Evolutionary conservation across 208 protist genomes (phyloP), one percentile per base, ranked within the genome.

Genomic region (Trypanosoma conorhini): DNA sequence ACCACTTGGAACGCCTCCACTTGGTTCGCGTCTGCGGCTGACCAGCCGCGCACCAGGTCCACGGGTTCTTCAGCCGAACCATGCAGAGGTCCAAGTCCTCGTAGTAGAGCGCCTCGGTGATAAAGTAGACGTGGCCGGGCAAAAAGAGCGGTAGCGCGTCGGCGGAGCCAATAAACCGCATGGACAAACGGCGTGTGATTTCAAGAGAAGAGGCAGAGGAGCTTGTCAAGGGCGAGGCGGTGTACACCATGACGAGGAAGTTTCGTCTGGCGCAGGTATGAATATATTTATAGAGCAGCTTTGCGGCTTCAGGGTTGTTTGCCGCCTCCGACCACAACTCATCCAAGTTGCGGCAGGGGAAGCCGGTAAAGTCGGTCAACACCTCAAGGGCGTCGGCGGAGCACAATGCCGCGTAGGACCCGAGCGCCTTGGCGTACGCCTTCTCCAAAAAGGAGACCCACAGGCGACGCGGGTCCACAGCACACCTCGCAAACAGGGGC

Each of bases 391-490:
- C 70, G 63, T 82, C 79, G 30, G 85, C 90, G 9, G 66, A 82
- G 42, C 77, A 77, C 66, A 96, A 87, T 30, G 85, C 77, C 63
- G 80, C 74, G 69, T 96, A 94, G 19, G 84, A 91, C 35, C 91
- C 89, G 48, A 88, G 80, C 5, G 76, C 67, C 79, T 96, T 96
- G 13, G 89, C 89, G 78, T 96, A 95, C 51, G 85, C 91, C 71
- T 96, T 95, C 64, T 96, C 84, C 30, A 92, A 42, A 33, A 91
- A 79, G 9, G 81, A 89, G 3, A 83, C 73, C 91, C 91, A 96
- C 67, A 92, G 46, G 65, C 92, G 80, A 60, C 85, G 77, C 17
- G 82, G 83, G 60, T 89, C 77, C 22, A 70, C 59, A 13, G 74
- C 72, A 61, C 84, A 84, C 31, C 80, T 76, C 12, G 79, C 80